Percentiles rank a stretch among this genome's conserved stretches.
These are phyloP conservation scores for Suillus luteus DNA, from an alignment of 768 basidiomycete genomes.

Conservation along the genomic window DNA sequence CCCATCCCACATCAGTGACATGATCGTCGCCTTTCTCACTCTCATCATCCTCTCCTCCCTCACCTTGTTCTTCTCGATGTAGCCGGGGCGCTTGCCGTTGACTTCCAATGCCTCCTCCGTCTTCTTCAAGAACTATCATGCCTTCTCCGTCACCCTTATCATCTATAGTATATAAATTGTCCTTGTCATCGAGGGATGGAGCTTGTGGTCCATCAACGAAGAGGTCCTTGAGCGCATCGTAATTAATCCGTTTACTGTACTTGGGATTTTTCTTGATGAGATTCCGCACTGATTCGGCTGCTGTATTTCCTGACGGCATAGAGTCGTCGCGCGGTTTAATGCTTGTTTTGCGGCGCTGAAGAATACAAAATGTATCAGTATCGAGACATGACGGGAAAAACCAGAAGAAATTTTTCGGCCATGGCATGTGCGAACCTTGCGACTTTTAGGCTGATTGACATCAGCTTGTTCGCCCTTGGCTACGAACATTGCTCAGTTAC, in stretches of 20 bases:
- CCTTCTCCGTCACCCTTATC: slow-evolving; percentile 44
- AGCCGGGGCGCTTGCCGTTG: slow-evolving; percentile 32
- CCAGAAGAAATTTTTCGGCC: slow-evolving; percentile 31
- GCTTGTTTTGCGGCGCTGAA: slow-evolving; percentile 67
- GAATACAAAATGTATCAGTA: slow-evolving; percentile 15
- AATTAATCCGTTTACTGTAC: slow-evolving; percentile 93
- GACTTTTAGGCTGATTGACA: slow-evolving; percentile 52
- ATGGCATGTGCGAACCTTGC: slow-evolving; percentile 70
- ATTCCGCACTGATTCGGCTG: slow-evolving; percentile 37
- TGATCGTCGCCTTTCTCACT: slow-evolving; percentile 44
- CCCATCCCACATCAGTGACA: slow-evolving; percentile 37
- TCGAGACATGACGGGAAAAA: slow-evolving; percentile 18
- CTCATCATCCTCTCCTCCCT: slow-evolving; percentile 30
- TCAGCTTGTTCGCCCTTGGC: slow-evolving; percentile 68
- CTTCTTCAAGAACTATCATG: slow-evolving; percentile 41
- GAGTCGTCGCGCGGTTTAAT: slow-evolving; percentile 74
- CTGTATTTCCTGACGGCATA: slow-evolving; percentile 45
- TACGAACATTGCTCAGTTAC: slow-evolving; percentile 51
- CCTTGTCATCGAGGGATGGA: slow-evolving; percentile 42
- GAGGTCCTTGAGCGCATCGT: slow-evolving; percentile 81
- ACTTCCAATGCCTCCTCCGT: slow-evolving; percentile 35
- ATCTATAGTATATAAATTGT: slow-evolving; percentile 56
- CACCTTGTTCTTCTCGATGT: slow-evolving; percentile 18
- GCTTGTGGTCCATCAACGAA: slow-evolving; percentile 49
- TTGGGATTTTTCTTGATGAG: slow-evolving; percentile 83